These are phyloP conservation scores for Cladosporium sp. DNA, from an alignment of 2,329 filamentous ascomycete species.

Conservation along the genomic window DNA sequence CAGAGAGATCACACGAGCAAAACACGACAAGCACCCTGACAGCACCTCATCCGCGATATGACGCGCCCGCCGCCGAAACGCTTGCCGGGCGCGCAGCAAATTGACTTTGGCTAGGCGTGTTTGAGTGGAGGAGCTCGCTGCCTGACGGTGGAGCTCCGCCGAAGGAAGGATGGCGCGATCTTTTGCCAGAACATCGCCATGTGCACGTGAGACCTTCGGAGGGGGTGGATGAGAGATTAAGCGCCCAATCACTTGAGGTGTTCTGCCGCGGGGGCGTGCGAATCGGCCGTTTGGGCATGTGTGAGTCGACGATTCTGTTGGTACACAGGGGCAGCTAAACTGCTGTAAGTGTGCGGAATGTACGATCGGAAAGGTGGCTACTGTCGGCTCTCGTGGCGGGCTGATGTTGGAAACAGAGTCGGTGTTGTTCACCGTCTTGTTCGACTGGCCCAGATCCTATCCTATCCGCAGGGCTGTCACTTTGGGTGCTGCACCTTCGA, in stretches of 20 bases:
- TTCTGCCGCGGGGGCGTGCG: neutral
- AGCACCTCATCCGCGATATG: conserved; percentile 14
- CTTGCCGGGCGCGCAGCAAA: neutral
- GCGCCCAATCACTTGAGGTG: neutral
- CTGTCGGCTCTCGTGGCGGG: conserved; percentile 5
- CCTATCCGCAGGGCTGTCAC: neutral
- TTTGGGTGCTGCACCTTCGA: neutral
- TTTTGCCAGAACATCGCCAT: conserved; percentile 2
- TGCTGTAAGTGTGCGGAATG: neutral
- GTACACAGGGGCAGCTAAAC: neutral
- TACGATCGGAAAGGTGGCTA: neutral
- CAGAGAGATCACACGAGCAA: conserved; percentile 1
- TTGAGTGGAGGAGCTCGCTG: neutral
- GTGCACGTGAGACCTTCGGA: conserved; percentile 12
- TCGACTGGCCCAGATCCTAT: neutral
- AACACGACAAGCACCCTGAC: neutral
- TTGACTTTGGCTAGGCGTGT: neutral
- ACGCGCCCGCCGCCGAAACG: conserved; percentile 5
- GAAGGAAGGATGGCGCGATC: conserved; percentile 5
- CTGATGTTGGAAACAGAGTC: neutral
- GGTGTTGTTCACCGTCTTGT: neutral
- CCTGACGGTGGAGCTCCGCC: neutral
- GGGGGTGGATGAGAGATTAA: conserved; percentile 14
- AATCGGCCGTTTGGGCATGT: neutral
- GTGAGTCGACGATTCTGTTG: neutral